phyloP scores from a whole-genome alignment of 2,329 filamentous ascomycete genomes.

The Alternaria triticina region DNA sequence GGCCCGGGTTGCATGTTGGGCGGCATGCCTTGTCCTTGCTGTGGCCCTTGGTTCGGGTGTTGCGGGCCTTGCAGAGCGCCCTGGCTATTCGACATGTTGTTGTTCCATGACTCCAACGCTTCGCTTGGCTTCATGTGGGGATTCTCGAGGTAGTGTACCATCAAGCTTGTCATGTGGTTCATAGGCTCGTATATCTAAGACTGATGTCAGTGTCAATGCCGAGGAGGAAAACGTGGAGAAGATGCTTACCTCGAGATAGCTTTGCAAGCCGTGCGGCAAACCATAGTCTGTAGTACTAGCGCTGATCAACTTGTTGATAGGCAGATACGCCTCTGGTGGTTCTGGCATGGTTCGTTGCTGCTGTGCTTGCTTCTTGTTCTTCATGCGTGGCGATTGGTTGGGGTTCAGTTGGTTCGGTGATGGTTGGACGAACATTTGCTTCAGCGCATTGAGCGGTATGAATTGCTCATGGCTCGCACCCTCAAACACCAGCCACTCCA shows the following conservation, averaged over 20 bases:
- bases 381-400: slow-evolving; percentile 63
- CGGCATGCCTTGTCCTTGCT: slow-evolving; percentile 35
- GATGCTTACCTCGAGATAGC: slow-evolving; percentile 66
- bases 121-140: slow-evolving; percentile 60
- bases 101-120: slow-evolving; percentile 61
- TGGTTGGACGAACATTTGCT: slow-evolving; percentile 52
- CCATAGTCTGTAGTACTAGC: slow-evolving; percentile 60
- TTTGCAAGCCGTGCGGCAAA: slow-evolving; percentile 62
- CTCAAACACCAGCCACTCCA: slow-evolving; percentile 84
- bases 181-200: slow-evolving; percentile 68
- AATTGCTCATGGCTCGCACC: slow-evolving; percentile 82
- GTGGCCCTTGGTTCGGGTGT: slow-evolving; percentile 24
- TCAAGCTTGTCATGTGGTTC: slow-evolving; percentile 67
- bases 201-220: slow-evolving; percentile 29
- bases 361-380: slow-evolving; percentile 57
- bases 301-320: slow-evolving; percentile 53
- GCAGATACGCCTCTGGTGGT: slow-evolving; percentile 50
- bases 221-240: slow-evolving; percentile 4
- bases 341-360: slow-evolving; percentile 29
- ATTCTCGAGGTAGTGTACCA: slow-evolving; percentile 63
- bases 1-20: slow-evolving; percentile 42
- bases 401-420: slow-evolving; percentile 56
- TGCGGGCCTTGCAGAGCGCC: slow-evolving; percentile 14
- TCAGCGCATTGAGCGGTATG: slow-evolving; percentile 70
- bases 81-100: slow-evolving; percentile 47